Evolutionary conservation across 768 basidiomycete species (phyloP), one percentile per base, ranked within the genome.

Genomic region (Jaapia argillacea): DNA sequence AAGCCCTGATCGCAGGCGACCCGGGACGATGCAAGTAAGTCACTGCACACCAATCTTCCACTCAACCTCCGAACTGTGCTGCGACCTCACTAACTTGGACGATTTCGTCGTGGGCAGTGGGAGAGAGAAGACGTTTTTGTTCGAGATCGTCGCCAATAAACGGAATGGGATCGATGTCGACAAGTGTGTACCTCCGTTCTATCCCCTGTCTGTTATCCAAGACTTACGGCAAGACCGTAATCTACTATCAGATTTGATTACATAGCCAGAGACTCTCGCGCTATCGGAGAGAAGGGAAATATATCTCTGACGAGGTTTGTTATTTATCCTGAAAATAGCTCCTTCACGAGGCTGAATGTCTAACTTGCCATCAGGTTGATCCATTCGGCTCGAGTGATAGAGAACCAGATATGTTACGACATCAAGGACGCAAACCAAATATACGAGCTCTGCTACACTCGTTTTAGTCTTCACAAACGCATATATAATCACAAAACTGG

Each of bases 161-260:
- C 66, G 76, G 5, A 90, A 89, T 47, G 88, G 88, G 0, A 66
- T 91, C 3, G 88, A 91, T 52, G 87, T 91, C 4, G 87, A 91
- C 68, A 89, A 89, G 85, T 85, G 45, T 24, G 45, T 25, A 16
- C 5, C 22, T 41, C 13, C n/a, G n/a, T n/a, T n/a, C n/a, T n/a
- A n/a, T n/a, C n/a, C n/a, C n/a, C n/a, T n/a, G n/a, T n/a, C n/a
- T n/a, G n/a, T n/a, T n/a, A n/a, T n/a, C n/a, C n/a, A n/a, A n/a
- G n/a, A n/a, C n/a, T n/a, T n/a, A n/a, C n/a, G n/a, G n/a, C n/a
- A n/a, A n/a, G n/a, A n/a, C n/a, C n/a, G n/a, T n/a, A n/a, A n/a
- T n/a, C n/a, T n/a, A n/a, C n/a, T n/a, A n/a, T n/a, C 37, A 88
- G 86, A 50, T 84, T 87, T 42, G 88, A 91, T 54, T 91, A 91